Base-by-base conservation (phyloP, 2,329 filamentous ascomycete genomes). In the Zymoseptoria pseudotritici region DNA sequence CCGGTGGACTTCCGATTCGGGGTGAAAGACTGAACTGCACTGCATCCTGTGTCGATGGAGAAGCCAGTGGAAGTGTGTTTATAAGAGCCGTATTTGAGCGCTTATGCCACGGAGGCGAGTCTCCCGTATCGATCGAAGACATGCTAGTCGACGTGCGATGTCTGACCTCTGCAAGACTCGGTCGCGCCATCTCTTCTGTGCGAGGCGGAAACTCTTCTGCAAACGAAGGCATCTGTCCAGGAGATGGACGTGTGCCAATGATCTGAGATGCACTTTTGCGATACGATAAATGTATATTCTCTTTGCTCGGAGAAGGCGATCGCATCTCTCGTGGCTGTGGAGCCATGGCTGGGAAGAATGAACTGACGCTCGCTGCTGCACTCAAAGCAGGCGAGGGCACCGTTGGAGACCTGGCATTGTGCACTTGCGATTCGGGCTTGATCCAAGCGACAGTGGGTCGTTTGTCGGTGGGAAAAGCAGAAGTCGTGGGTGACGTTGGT, bases 211-310 rank as follows among this genome's bases (percentile, higher is more conserved):
- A 24, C 7, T 53, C 52, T 31, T 53, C 52, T 31, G 52, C 24
- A 29, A 29, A 29, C 17, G 22, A 29, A 29, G 20, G 20, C 29
- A 29, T 29, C 29, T 31, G 52, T 22, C 56, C 56, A 2, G 65
- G 65, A 26, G 62, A 50, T 8, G 70, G 69, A 11, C 69, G 62
- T 20, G 67, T 66, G 19, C 77, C 73, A 31, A 79, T 77, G 13
- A 79, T 76, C 58, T 80, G 78, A 19, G 78, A 80, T 6, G 74
- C 77, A 26, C 78, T 78, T 66, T 79, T 80, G 24, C 78, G 72
- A 61, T 80, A 79, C 1, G 78, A 79, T 6, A 79, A 67, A 63
- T 80, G 78, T 17, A 78, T 76, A 60, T 74, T 78, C 46, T 79
- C 78, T 59, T 79, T 80, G 10, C 72, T 74, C 6, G 78, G 78